These are phyloP conservation scores for Berberis thunbergii DNA, from an alignment of 164 flowering plant species.

Conservation along the genomic window DNA sequence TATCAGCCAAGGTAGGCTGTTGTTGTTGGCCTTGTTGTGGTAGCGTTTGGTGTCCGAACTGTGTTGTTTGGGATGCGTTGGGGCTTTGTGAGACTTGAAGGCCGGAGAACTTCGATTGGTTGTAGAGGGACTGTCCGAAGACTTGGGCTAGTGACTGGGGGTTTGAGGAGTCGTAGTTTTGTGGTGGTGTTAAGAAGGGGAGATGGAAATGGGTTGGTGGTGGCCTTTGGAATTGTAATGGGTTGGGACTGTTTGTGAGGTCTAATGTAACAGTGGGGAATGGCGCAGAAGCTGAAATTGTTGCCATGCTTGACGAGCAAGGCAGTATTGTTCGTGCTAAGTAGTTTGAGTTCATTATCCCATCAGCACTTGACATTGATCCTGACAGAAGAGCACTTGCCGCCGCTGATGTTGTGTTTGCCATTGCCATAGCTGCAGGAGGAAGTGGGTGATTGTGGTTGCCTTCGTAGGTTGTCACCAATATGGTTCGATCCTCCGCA, in stretches of 20 bases:
- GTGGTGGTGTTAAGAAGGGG: conserved; percentile 28
- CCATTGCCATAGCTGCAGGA: conserved; percentile 84
- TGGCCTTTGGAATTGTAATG: conserved; percentile 44
- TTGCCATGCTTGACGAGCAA: conserved; percentile 51
- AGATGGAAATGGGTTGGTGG: conserved; percentile 37
- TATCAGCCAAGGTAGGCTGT: conserved; percentile 26
- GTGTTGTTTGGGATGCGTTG: conserved; percentile 8
- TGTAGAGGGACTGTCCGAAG: conserved; percentile 46
- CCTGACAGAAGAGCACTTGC: conserved; percentile 71
- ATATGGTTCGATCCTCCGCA: conserved; percentile 57
- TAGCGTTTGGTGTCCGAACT: conserved; percentile 6
- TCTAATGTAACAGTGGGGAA: conserved; percentile 80
- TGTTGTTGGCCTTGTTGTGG: conserved; percentile 10
- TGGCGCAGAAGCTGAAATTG: conserved; percentile 81
- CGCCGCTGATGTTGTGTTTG: conserved; percentile 68
- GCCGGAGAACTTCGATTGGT: conserved; percentile 70
- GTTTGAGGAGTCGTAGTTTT: conserved; percentile 5
- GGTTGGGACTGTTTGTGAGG: conserved; percentile 46
- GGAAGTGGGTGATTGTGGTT: conserved; percentile 87
- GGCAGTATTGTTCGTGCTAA: conserved; percentile 40
- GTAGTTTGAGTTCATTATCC: conserved; percentile 47
- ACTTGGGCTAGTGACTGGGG: conserved; percentile 34
- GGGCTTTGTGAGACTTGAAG: conserved; percentile 44
- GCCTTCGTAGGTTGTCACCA: conserved; percentile 75
- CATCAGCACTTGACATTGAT: conserved; percentile 66